phyloP scores from a whole-genome alignment of 805 yeast genomes.

The Candida insectorum region DNA sequence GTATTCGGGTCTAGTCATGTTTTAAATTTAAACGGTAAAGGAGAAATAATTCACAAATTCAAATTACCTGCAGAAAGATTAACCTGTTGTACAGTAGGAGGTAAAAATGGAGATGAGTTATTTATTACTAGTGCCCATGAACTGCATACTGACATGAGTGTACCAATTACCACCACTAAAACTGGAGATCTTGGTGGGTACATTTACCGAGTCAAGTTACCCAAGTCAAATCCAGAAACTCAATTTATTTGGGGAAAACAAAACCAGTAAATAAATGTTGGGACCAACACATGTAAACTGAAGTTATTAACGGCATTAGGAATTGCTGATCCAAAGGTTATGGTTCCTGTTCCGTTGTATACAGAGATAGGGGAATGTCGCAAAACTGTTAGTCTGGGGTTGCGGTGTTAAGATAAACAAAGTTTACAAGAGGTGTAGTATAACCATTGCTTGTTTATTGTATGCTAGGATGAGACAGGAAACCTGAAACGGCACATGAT shows the following conservation, averaged over 20 bases:
- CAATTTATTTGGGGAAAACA: slow-evolving; percentile 9
- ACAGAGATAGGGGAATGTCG: no score
- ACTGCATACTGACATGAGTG: slow-evolving; percentile 35
- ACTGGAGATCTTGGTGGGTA: slow-evolving; percentile 53
- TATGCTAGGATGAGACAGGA: no score
- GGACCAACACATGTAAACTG: no score
- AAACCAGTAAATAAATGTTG: no score
- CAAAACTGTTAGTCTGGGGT: no score
- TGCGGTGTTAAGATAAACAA: no score
- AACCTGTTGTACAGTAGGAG: slow-evolving; percentile 71
- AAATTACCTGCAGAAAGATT: slow-evolving; percentile 58
- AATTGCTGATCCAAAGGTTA: no score
- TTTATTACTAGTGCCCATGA: slow-evolving; percentile 67
- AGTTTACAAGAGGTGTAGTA: no score
- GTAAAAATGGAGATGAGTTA: slow-evolving; percentile 51
- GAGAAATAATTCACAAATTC: slow-evolving; percentile 49
- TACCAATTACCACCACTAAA: not conserved
- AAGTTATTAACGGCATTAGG: no score
- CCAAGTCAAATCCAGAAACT: slow-evolving; percentile 1
- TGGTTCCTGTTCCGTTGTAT: no score
- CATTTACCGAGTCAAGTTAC: slow-evolving; percentile 6
- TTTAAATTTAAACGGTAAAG: slow-evolving; percentile 48
- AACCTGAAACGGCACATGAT: no score
- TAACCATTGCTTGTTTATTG: no score
- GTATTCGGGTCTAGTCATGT: slow-evolving; percentile 62